Conservation (phyloP, 192 early-diverging fungal genomes). For the Oehlia diaphana region DNA sequence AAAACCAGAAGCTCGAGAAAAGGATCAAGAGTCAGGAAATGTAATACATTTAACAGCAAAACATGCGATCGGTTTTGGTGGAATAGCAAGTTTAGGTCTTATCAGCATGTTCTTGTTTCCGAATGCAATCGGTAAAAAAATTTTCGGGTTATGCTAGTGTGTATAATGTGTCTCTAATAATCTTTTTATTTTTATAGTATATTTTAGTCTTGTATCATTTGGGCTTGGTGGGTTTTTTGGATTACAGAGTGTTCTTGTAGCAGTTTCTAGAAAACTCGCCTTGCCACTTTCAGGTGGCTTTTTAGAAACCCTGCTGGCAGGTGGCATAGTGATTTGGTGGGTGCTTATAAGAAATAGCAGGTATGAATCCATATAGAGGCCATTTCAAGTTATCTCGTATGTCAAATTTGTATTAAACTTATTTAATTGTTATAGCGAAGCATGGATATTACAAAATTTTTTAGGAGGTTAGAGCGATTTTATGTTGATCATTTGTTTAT, state of each 20-base stretch:
- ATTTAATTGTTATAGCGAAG: slow-evolving; percentile 18
- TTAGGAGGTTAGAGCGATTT: slow-evolving; percentile 34
- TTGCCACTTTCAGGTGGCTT: slow-evolving; percentile 21
- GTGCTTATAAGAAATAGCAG: slow-evolving; percentile 38
- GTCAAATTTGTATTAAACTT: neutral
- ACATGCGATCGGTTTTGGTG: slow-evolving; percentile 40
- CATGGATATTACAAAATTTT: slow-evolving; percentile 46
- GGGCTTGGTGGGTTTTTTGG: slow-evolving; percentile 42
- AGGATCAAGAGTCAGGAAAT: slow-evolving; percentile 35
- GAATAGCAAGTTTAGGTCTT: slow-evolving; percentile 41
- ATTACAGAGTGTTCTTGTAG: slow-evolving; percentile 36
- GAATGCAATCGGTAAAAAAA: slow-evolving; percentile 35
- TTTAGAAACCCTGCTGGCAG: slow-evolving; percentile 29
- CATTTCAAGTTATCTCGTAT: neutral
- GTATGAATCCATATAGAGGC: neutral
- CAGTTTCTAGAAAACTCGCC: slow-evolving; percentile 28
- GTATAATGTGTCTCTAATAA: neutral
- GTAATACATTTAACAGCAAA: slow-evolving; percentile 32
- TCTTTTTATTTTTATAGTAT: slow-evolving; percentile 27
- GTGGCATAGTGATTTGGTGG: slow-evolving; percentile 35
- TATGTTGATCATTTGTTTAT: neutral
- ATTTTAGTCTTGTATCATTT: slow-evolving; percentile 37
- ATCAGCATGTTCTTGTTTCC: slow-evolving; percentile 44
- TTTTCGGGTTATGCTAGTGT: neutral
- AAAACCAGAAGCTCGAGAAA: slow-evolving; percentile 32